These are phyloP conservation scores for Citrullus colocynthis DNA, from an alignment of 306 rosid species.

Conservation along the genomic window DNA sequence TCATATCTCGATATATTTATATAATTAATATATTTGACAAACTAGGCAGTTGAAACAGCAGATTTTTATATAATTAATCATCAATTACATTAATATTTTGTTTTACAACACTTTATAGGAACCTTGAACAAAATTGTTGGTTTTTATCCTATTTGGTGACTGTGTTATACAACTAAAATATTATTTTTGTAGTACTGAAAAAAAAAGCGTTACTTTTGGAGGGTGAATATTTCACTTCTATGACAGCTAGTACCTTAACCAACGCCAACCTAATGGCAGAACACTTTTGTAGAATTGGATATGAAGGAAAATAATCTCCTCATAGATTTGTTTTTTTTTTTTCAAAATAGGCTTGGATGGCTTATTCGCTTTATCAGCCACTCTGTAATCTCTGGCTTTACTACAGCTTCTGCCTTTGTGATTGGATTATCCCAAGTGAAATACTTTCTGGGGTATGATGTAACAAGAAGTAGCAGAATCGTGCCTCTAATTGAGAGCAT, in stretches of 20 bases:
- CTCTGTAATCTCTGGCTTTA: slow-evolving; percentile 98
- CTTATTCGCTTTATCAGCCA: slow-evolving; percentile 92
- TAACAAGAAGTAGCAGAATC: slow-evolving; percentile 72
- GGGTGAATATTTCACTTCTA: not conserved
- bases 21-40: not conserved
- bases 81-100: not conserved
- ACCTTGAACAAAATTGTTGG: not conserved
- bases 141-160: not conserved
- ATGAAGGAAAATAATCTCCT: not conserved
- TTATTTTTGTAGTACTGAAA: not conserved
- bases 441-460: slow-evolving; percentile 75
- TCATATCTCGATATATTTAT: not conserved
- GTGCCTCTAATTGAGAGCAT: slow-evolving; percentile 78
- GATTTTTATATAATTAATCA: not conserved
- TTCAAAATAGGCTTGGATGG: slow-evolving; percentile 98
- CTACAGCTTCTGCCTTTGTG: slow-evolving; percentile 86
- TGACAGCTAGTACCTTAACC: not conserved
- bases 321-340: not conserved
- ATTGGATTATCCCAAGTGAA: slow-evolving; percentile 92
- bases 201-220: not conserved
- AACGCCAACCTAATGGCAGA: not conserved
- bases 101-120: not conserved
- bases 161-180: not conserved
- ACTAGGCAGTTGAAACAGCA: not conserved
- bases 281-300: not conserved